Evolutionary conservation across 352 stramenopile genomes (phyloP), one percentile per base, ranked within the genome.

Genomic region (Nothophytophthora sp.): DNA sequence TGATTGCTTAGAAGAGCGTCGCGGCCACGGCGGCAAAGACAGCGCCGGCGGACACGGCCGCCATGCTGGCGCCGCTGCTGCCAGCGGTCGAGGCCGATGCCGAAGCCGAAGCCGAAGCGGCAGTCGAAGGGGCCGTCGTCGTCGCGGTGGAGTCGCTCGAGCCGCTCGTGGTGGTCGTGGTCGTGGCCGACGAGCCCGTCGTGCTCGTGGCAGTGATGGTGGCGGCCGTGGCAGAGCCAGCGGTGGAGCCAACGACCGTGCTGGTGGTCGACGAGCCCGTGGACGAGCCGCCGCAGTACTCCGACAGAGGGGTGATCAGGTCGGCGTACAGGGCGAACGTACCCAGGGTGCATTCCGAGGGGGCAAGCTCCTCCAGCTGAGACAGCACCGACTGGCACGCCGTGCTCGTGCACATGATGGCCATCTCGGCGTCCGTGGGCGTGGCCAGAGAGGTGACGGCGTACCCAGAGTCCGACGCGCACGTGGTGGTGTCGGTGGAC

Each of bases 381-480:
- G 16, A n/a, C 8, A 60, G 36, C 52, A 48, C 25, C 12, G 23
- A 10, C 25, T 38, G 42, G 34, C 52, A 60, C 0, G 36, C 30
- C 13, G 33, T 33, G 43, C 43, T 54, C 10, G 43, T 27, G 52
- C 52, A 60, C 42, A 60, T 60, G 32, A 41, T 30, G 25, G 22
- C 9, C 19, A 60, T 34, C 43, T 41, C 44, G 27, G 43, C 36
- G 28, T 19, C 42, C 16, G 36, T 35, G 11, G 52, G 52, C 19
- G 50, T 15, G 7, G 16, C 18, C 35, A 60, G 52, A 42, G 52
- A 60, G 25, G 52, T 60, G 27, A 54, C n/a, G 18, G 27, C 32
- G 42, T 60, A 60, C 35, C 52, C 52, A 8, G 52, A 60, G 27
- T 60, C 52, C 16, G 36, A 29, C 36, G 32, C 4, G 43, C 52